A percentile compares a stretch with the other conserved stretches of the same genome.
Conservation (phyloP, 495 filamentous ascomycete species). For the Niebla homalea region DNA sequence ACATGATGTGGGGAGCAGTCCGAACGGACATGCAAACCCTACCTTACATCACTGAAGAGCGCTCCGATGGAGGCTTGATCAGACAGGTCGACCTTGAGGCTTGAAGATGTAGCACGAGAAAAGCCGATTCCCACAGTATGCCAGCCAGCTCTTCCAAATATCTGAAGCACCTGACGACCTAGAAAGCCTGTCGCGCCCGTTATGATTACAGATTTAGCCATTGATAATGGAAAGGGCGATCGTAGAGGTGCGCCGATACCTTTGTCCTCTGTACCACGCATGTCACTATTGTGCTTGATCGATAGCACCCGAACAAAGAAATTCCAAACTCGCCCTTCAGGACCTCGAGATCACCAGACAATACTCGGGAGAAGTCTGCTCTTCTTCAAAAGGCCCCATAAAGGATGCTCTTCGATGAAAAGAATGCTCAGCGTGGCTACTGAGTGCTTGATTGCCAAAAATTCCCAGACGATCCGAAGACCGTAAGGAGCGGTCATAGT, state of each 20-base stretch:
- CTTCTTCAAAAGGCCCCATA: slow-evolving; percentile 23
- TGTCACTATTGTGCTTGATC: no score
- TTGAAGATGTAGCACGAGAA: slow-evolving; percentile 53
- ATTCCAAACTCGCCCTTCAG: no score
- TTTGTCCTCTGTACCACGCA: no score
- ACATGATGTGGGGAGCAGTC: no score
- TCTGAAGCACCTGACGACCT: slow-evolving; percentile 65
- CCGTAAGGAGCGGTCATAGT: slow-evolving; percentile 35
- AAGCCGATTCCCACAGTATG: slow-evolving; percentile 70
- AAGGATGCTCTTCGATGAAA: slow-evolving; percentile 25
- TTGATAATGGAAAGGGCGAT: slow-evolving; percentile 13
- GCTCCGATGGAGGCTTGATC: slow-evolving; percentile 46
- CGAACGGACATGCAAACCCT: slow-evolving; percentile 9
- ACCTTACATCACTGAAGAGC: slow-evolving; percentile 53
- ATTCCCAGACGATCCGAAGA: slow-evolving; percentile 35
- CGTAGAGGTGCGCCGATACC: no score
- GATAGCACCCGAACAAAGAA: no score
- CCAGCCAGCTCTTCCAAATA: slow-evolving; percentile 58
- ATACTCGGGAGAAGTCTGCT: slow-evolving; percentile 3
- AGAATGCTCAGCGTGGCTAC: slow-evolving; percentile 6
- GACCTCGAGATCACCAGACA: no score
- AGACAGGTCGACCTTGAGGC: slow-evolving; percentile 65
- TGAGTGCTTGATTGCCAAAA: slow-evolving; percentile 23
- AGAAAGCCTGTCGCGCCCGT: slow-evolving; percentile 81
- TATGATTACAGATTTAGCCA: slow-evolving; percentile 55